phyloP scores from a whole-genome alignment of 2,329 filamentous ascomycete genomes.

The Aspergillus japonicus region DNA sequence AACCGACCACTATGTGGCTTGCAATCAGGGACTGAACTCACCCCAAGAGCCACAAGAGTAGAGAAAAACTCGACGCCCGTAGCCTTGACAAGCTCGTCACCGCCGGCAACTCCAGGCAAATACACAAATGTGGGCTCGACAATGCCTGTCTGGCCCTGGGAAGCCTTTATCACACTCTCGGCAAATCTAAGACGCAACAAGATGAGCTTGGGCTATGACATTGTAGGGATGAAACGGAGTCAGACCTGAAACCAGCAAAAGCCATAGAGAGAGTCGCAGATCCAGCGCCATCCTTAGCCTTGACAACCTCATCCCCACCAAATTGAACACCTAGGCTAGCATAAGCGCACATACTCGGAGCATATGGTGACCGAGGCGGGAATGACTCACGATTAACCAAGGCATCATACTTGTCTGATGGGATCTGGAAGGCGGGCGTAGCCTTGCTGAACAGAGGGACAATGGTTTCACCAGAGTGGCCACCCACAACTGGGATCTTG shows the following conservation, averaged over 20 bases:
- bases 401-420: conserved; percentile 83
- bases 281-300: conserved; percentile 88
- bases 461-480: conserved; percentile 97
- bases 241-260: conserved; percentile 87
- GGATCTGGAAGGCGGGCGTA: conserved; percentile 74
- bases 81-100: conserved; percentile 79
- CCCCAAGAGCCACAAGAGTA: conserved; percentile 90
- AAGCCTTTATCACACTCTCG: conserved; percentile 87
- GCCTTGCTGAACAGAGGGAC: conserved; percentile 95
- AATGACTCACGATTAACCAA: conserved; percentile 72
- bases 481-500: conserved; percentile 88
- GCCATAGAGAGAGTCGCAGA: conserved; percentile 94
- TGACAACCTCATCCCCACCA: conserved; percentile 94
- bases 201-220: conserved; percentile 10
- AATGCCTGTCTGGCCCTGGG: conserved; percentile 86
- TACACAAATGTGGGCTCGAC: conserved; percentile 96
- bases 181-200: conserved; percentile 65
- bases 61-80: conserved; percentile 93
- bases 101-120: conserved; percentile 83
- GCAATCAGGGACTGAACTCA: conserved; percentile 52
- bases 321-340: conserved; percentile 71
- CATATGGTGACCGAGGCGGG: neutral
- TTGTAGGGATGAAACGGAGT: conserved; percentile 14
- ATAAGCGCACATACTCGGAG: neutral
- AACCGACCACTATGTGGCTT: neutral